phyloP scores from a whole-genome alignment of 2,329 filamentous ascomycete genomes.

The Aureobasidium sp. region DNA sequence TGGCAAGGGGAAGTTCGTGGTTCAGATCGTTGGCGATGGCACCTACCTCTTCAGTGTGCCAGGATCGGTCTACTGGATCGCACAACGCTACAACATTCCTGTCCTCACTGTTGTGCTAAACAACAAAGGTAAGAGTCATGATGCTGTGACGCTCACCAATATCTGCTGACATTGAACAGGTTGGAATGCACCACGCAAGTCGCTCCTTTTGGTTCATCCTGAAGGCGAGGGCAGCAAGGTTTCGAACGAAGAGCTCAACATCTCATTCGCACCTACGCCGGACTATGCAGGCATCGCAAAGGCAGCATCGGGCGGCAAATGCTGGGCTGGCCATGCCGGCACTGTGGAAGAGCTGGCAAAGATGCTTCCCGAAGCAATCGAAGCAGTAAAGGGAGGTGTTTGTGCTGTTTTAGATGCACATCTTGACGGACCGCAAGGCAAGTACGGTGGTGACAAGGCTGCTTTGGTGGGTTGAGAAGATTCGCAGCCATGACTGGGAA shows the following conservation, averaged over 20 bases:
- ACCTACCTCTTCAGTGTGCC: constrained; percentile 61
- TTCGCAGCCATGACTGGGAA: neutral
- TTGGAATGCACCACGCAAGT: constrained; percentile 59
- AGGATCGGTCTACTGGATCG: constrained; percentile 62
- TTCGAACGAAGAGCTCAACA: constrained; percentile 58
- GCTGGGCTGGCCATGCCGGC: constrained; percentile 54
- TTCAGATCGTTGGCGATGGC: constrained; percentile 60
- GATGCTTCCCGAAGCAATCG: constrained; percentile 51
- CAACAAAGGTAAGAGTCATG: constrained; percentile 46
- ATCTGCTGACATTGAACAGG: constrained; percentile 28
- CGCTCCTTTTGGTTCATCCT: constrained; percentile 58
- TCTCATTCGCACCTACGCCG: constrained; percentile 57
- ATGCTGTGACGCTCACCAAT: neutral
- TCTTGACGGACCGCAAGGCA: constrained; percentile 49
- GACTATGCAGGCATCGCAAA: constrained; percentile 63
- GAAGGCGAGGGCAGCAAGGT: constrained; percentile 55
- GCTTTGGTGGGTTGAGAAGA: constrained; percentile 18
- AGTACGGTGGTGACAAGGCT: constrained; percentile 39
- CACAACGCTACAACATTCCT: constrained; percentile 58
- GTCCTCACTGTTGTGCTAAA: constrained; percentile 61
- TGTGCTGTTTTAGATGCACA: constrained; percentile 58
- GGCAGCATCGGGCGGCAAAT: constrained; percentile 54
- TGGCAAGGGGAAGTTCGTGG: constrained; percentile 51
- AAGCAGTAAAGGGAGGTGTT: constrained; percentile 49
- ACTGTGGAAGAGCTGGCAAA: constrained; percentile 49